Evolutionary conservation across 2,329 filamentous ascomycete species (phyloP), one percentile per base, ranked within the genome.

Genomic region (Cyphellophora attinorum): DNA sequence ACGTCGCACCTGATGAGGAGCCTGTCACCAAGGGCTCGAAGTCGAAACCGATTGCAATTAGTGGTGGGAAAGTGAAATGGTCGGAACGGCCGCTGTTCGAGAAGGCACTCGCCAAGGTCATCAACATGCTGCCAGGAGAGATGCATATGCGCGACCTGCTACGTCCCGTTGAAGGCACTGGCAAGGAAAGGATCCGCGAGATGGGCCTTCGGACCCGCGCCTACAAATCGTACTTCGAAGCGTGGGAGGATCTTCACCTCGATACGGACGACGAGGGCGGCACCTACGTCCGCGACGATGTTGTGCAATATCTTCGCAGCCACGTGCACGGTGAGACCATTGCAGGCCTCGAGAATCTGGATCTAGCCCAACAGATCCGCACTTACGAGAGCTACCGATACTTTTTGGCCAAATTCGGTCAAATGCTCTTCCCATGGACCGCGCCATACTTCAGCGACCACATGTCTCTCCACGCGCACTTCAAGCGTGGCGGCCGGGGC

Each of bases 371-470:
- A 34, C 54, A 53, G 19, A 52, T 64, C 25, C 57, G 58, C 12
- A 47, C 50, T n/a, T 67, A 67, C 33, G 63, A 67, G 40, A 46
- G 51, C 4, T 64, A 59, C 44, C 58, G 62, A 12, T 50, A 44
- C 14, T 60, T 65, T 42, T 44, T 67, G 15, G 52, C 55, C 29
- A 52, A 52, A 21, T 50, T 66, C 16, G 53, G 58, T 1, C 49
- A 49, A 13, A 41, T 61, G 11, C 55, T 67, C 6, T 49, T 49
- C 33, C 46, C 46, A 2, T 49, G 46, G 46, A 49, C 58, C 5
- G 51, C 51, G 5, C 60, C 62, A 6, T 65, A 65, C 35, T 64
- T 61, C 45, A 49, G 58, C 3, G 60, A 66, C 37, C 62, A 65
- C 37, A 63, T 65, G 56, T 56, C 56, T 5, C 47, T 65, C 3